phyloP scores from a whole-genome alignment of 1,284 basidiomycete species.

The Austroboletus niveus region DNA sequence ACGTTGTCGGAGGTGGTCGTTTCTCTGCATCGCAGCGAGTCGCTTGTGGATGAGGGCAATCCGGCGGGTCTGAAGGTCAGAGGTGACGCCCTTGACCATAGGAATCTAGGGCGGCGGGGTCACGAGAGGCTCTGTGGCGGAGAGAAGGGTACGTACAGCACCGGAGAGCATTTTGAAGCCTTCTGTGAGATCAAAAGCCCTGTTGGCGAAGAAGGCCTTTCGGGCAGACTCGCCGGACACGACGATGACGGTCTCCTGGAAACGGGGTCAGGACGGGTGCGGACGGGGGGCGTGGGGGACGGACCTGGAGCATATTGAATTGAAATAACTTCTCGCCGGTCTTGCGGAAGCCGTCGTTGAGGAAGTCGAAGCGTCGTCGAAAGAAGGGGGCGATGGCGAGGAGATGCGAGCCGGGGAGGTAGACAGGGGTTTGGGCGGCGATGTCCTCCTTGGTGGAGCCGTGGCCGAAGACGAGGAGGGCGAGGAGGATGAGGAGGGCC shows the following conservation, averaged over 20 bases:
- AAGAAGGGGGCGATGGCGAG: constrained; percentile 65
- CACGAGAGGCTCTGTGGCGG: neutral
- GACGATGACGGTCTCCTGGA: constrained; percentile 63
- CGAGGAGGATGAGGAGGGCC: constrained; percentile 53
- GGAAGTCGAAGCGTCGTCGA: constrained; percentile 62
- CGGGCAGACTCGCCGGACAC: constrained; percentile 71
- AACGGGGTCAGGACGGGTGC: constrained; percentile 16
- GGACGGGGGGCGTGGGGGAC: constrained; percentile 7
- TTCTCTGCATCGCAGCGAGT: constrained; percentile 56
- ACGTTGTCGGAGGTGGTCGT: constrained; percentile 57
- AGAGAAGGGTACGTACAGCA: constrained; percentile 47
- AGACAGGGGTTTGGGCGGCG: constrained; percentile 43
- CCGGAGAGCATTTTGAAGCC: constrained; percentile 75
- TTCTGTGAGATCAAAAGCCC: constrained; percentile 68
- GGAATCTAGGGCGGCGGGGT: constrained; percentile 49
- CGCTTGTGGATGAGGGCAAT: constrained; percentile 69
- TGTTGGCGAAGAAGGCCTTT: constrained; percentile 63
- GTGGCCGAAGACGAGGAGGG: constrained; percentile 45
- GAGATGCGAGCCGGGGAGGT: constrained; percentile 54
- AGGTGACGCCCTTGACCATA: constrained; percentile 69
- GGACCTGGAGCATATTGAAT: constrained; percentile 58
- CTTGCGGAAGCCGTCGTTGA: constrained; percentile 64
- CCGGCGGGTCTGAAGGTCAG: constrained; percentile 57
- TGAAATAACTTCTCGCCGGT: constrained; percentile 63
- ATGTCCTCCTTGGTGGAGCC: constrained; percentile 40